Conservation (phyloP, 495 filamentous ascomycete genomes). For the Neurospora sp. region DNA sequence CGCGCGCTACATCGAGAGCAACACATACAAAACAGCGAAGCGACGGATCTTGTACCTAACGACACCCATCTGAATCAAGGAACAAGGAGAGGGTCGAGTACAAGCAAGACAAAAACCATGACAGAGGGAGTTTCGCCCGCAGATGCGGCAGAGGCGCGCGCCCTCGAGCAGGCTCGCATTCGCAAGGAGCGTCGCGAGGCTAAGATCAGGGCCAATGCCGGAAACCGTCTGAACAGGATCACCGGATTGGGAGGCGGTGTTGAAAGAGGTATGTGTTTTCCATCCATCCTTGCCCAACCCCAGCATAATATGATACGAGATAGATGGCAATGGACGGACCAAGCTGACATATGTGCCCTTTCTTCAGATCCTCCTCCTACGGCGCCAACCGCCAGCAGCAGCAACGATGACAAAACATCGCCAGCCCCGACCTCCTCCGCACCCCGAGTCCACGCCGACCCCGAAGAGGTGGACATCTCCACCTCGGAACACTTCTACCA, state of each 20-base stretch:
- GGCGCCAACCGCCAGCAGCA: conserved; percentile 10
- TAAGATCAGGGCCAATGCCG: conserved; percentile 76
- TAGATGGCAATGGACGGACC: background rate
- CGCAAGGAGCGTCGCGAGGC: conserved; percentile 86
- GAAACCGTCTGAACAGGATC: conserved; percentile 73
- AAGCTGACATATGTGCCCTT: background rate
- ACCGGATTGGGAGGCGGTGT: conserved; percentile 62
- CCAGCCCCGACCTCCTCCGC: background rate
- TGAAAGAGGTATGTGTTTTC: conserved; percentile 29
- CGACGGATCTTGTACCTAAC: background rate
- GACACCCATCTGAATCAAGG: background rate
- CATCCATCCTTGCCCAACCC: background rate
- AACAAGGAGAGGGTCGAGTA: background rate
- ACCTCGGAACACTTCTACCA: conserved; percentile 40
- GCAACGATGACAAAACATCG: background rate
- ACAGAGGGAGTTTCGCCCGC: conserved; percentile 19
- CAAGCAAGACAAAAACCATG: conserved; percentile 7
- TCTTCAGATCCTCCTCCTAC: conserved; percentile 3
- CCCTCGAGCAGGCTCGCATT: conserved; percentile 65
- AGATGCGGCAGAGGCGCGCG: conserved; percentile 47
- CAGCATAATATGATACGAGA: background rate
- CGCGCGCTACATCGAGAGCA: background rate
- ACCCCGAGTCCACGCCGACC: conserved; percentile 40
- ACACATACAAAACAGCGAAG: background rate
- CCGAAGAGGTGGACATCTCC: conserved; percentile 64